Base-by-base conservation (phyloP, 106 monocot genomes). In the Chionographis japonica region DNA sequence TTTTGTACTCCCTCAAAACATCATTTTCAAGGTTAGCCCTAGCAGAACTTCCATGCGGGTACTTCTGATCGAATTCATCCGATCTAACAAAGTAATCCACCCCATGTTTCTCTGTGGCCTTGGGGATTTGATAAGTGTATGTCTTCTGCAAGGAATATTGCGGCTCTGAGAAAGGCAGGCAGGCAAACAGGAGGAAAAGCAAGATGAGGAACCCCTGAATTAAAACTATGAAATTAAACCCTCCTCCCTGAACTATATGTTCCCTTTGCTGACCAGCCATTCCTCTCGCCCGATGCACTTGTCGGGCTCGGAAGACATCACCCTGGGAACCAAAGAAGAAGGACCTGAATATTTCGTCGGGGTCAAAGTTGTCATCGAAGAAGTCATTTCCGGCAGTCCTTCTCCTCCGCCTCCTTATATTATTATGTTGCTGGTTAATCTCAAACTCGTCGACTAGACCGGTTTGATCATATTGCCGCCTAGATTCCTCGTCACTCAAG, bases 341-440 rank as follows among this genome's bases (percentile, higher is more conserved):
- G 3, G 85, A 83, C 55, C 78, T 76, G 56, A 88, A 88, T 14
- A 93, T 75, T 40, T 93, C 92, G 71, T 93, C 83, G 0, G 88
- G 74, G 53, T 92, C 82, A 13, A 79, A 84, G 17, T 85, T 58
- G 2, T 87, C 84, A 15, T 84, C 79, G 38, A 72, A 80, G 52
- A 80, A 75, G 15, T 59, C 62, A 63, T 68, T 40, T 56, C 68
- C 75, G 1, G 68, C 58, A 6, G 76, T 38, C 20, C 69, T 61
- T 37, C 70, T 68, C 35, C 79, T 76, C 38, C 72, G 55, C 36
- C 85, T 66, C 64, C 77, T 71, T 71, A 68, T 80, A 64, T 72
- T 67, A 37, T 39, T 58, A 43, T 74, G 9, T 46, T 76, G 82
- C 35, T 70, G 65, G 51, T 74, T 75, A 39, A 72, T 54, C 43